Conservation (phyloP, 1,284 basidiomycete species). For the Exobasidium rhododendri region DNA sequence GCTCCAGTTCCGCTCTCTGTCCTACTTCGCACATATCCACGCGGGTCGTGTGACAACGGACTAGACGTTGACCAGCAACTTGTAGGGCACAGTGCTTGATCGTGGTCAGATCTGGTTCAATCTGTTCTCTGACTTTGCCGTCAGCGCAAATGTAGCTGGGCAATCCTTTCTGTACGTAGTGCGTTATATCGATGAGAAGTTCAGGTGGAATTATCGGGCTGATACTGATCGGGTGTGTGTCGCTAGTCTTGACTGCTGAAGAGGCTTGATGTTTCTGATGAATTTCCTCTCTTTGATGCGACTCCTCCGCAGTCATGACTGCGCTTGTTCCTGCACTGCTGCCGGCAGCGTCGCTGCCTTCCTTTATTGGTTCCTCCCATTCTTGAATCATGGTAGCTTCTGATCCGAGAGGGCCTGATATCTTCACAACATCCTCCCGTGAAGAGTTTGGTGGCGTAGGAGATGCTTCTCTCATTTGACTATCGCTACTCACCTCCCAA, state of each 20-base stretch:
- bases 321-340: conserved; percentile 8
- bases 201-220: conserved; percentile 38
- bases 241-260: conserved; percentile 46
- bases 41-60: conserved; percentile 27
- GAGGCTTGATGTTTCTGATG: conserved; percentile 19
- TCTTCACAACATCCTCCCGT: conserved; percentile 14
- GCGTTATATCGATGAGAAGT: conserved; percentile 27
- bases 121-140: not conserved
- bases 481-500: not conserved
- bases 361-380: conserved; percentile 25
- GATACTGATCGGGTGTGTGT: conserved; percentile 50
- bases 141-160: conserved; percentile 9
- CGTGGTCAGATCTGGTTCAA: conserved; percentile 13
- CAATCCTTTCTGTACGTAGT: conserved; percentile 21
- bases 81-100: conserved; percentile 23
- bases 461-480: not conserved
- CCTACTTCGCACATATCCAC: conserved; percentile 27
- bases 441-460: not conserved
- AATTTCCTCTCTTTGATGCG: not conserved
- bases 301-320: conserved; percentile 1
- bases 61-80: conserved; percentile 33
- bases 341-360: conserved; percentile 21
- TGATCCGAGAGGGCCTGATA: conserved; percentile 26
- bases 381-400: conserved; percentile 30
- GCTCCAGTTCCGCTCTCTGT: not conserved